These are phyloP conservation scores for Tulasnella sp. DNA, from an alignment of 768 basidiomycete genomes.

Conservation along the genomic window DNA sequence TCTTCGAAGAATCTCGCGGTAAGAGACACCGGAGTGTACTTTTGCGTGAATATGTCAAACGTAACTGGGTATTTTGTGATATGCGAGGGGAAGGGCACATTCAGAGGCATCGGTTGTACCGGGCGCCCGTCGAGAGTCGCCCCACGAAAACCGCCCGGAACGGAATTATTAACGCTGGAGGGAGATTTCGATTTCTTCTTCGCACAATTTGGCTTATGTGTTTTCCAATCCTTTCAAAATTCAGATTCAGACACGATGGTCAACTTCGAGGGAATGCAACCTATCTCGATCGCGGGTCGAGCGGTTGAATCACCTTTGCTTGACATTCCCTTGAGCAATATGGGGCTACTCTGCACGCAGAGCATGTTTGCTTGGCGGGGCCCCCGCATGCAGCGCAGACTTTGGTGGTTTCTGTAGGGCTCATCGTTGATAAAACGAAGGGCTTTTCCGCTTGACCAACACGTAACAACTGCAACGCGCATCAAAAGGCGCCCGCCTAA, in stretches of 20 bases:
- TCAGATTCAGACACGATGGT: background rate
- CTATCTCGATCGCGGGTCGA: background rate
- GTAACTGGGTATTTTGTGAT: background rate
- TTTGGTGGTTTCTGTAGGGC: background rate
- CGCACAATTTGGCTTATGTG: background rate
- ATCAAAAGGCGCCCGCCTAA: too few species aligned
- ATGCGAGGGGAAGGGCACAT: background rate
- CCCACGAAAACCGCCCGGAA: background rate
- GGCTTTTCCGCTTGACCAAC: background rate
- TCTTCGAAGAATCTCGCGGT: background rate
- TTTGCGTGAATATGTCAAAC: background rate
- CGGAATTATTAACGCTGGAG: background rate
- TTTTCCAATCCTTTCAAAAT: background rate
- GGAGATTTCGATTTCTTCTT: background rate
- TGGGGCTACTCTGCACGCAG: background rate
- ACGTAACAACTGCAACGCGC: background rate
- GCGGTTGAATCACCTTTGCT: background rate
- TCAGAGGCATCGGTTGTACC: background rate
- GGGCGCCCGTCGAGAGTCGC: background rate
- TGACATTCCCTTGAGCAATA: constrained; percentile 9
- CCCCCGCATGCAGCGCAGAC: background rate
- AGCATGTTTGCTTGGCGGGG: background rate
- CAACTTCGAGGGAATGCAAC: background rate
- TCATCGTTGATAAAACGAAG: background rate
- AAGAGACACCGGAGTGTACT: background rate